phyloP scores from a whole-genome alignment of 306 rosid species.

The Casuarina equisetifolia region DNA sequence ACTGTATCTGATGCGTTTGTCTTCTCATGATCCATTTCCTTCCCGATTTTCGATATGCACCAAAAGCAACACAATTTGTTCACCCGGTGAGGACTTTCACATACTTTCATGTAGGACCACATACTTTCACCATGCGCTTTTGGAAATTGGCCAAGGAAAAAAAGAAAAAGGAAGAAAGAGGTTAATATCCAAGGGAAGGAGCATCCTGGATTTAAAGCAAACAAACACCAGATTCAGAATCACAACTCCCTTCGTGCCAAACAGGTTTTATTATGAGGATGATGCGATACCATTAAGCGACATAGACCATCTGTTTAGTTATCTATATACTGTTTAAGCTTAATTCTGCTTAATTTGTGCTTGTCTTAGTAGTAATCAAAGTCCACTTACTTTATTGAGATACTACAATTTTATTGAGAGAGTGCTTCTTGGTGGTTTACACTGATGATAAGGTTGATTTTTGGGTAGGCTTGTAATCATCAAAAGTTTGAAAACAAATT shows the following conservation, averaged over 20 bases:
- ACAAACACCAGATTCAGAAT: too few relatives aligned
- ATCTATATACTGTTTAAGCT: not conserved
- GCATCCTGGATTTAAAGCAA: too few relatives aligned
- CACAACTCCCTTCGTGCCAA: too few relatives aligned
- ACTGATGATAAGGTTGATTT: slow-evolving; percentile 20
- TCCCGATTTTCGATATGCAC: slow-evolving; percentile 4
- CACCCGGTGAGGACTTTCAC: slow-evolving; percentile 2
- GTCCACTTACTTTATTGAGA: not conserved
- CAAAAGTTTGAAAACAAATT: slow-evolving; percentile 1
- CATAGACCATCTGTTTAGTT: not conserved
- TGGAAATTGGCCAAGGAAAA: not conserved
- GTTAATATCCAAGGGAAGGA: not conserved
- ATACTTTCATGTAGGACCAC: not conserved
- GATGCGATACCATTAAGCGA: not conserved
- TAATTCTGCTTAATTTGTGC: too few relatives aligned
- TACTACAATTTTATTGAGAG: slow-evolving; percentile 1
- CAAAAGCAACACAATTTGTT: slow-evolving; percentile 9
- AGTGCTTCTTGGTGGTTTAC: slow-evolving; percentile 16
- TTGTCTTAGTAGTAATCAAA: not conserved
- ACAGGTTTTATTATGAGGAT: too few relatives aligned
- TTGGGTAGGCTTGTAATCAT: slow-evolving; percentile 5
- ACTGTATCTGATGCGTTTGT: slow-evolving; percentile 20
- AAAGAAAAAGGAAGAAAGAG: not conserved
- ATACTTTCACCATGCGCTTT: not conserved
- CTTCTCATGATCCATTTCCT: not conserved